These are phyloP conservation scores for Rhizopus stolonifer DNA, from an alignment of 371 early-diverging fungal species.

Conservation along the genomic window DNA sequence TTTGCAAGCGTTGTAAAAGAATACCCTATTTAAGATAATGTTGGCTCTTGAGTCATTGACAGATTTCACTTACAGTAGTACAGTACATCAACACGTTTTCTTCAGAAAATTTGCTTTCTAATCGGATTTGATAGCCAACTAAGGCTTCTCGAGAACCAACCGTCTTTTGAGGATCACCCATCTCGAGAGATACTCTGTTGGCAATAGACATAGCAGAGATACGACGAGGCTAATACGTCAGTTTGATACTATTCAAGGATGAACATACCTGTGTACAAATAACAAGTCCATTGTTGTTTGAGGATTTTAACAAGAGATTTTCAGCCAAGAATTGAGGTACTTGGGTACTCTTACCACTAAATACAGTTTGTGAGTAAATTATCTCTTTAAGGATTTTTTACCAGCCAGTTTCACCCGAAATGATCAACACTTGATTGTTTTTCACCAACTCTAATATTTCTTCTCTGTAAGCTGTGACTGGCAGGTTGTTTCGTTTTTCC, in stretches of 20 bases:
- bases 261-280: constrained; percentile 82
- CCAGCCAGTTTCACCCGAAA: constrained; percentile 92
- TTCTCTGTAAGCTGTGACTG: constrained; percentile 59
- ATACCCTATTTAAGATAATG: constrained; percentile 70
- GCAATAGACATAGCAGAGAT: constrained; percentile 95
- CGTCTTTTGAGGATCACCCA: constrained; percentile 59
- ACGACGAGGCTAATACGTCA: constrained; percentile 86
- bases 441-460: constrained; percentile 55
- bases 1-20: constrained; percentile 66
- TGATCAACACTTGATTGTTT: constrained; percentile 66
- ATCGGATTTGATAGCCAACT: constrained; percentile 87
- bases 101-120: constrained; percentile 60
- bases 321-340: constrained; percentile 88
- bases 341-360: constrained; percentile 93
- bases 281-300: constrained; percentile 49
- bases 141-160: constrained; percentile 51
- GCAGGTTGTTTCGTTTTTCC: constrained; percentile 59
- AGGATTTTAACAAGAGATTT: constrained; percentile 36
- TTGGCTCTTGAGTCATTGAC: too few species aligned
- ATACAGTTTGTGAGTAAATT: too few species aligned
- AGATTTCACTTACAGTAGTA: constrained; percentile 70
- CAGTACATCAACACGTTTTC: constrained; percentile 69
- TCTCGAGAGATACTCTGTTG: constrained; percentile 81
- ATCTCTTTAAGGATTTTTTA: constrained; percentile 24
- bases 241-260: not conserved